These are phyloP conservation scores for Naganishia albida DNA, from an alignment of 1,284 basidiomycete species.

Conservation along the genomic window DNA sequence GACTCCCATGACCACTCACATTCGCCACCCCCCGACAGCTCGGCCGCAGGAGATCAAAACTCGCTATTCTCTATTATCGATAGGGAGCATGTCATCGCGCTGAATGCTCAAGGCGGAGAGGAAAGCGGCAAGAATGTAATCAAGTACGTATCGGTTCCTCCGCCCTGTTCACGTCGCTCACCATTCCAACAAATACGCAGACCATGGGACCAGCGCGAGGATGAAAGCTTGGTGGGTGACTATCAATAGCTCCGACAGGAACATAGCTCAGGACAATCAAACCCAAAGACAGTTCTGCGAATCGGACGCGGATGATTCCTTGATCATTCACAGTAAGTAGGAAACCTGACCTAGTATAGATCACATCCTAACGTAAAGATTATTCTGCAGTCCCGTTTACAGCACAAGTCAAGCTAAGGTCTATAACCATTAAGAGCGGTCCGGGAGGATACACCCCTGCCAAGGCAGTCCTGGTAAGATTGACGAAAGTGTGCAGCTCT, in stretches of 20 bases:
- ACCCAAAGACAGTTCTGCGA: slow-evolving; percentile 40
- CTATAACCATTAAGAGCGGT: slow-evolving; percentile 51
- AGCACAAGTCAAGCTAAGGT: slow-evolving; percentile 50
- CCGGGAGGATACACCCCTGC: slow-evolving; percentile 46
- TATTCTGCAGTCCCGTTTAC: slow-evolving; percentile 49
- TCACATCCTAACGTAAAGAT: neutral
- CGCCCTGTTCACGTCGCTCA: no score
- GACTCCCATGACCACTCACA: slow-evolving; percentile 44
- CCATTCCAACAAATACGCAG: slow-evolving; percentile 28
- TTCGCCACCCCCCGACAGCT: slow-evolving; percentile 45
- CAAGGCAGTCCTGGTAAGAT: slow-evolving; percentile 47
- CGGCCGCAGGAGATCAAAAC: slow-evolving; percentile 45
- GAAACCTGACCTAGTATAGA: neutral
- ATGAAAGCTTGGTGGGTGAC: slow-evolving; percentile 46
- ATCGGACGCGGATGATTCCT: slow-evolving; percentile 51
- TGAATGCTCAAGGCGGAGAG: slow-evolving; percentile 50
- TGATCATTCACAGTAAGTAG: slow-evolving; percentile 50
- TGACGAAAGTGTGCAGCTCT: neutral
- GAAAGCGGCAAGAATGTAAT: slow-evolving; percentile 50
- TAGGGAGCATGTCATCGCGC: slow-evolving; percentile 48
- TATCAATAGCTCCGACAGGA: neutral
- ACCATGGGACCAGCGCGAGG: slow-evolving; percentile 48
- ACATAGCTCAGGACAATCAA: neutral
- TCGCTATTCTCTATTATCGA: slow-evolving; percentile 49
- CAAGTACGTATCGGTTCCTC: slow-evolving; percentile 45